Evolutionary conservation across 2,329 filamentous ascomycete genomes (phyloP).

Genomic region (Cryphonectria parasitica): DNA sequence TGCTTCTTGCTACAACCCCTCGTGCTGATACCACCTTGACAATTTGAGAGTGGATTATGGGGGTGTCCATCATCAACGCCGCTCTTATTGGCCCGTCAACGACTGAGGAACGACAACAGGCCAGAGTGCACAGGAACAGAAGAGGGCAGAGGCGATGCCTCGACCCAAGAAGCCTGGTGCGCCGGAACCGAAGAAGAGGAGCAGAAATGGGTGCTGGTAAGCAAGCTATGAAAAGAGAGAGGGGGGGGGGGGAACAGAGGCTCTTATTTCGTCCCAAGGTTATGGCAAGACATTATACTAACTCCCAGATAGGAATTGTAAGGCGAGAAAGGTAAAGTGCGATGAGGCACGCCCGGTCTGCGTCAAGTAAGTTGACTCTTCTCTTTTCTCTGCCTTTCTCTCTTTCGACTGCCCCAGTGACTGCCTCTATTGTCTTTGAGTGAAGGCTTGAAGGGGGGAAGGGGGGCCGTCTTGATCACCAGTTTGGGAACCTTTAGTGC

Average conservation of each 20-base stretch:
- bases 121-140: constrained; percentile 18
- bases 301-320: constrained; percentile 67
- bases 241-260: neutral
- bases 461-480: neutral
- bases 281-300: constrained; percentile 9
- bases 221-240: constrained; percentile 28
- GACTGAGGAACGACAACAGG: constrained; percentile 15
- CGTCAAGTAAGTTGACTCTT: constrained; percentile 53
- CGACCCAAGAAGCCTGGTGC: constrained; percentile 67
- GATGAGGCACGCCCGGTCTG: constrained; percentile 77
- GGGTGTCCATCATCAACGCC: constrained; percentile 25
- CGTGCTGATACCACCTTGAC: neutral
- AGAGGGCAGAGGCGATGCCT: constrained; percentile 54
- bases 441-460: neutral
- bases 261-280: neutral
- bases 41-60: constrained; percentile 25
- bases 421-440: constrained; percentile 2
- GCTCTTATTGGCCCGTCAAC: constrained; percentile 28
- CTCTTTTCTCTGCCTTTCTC: constrained; percentile 24
- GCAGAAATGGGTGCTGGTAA: constrained; percentile 71
- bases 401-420: neutral
- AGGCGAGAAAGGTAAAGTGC: constrained; percentile 74
- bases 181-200: constrained; percentile 67
- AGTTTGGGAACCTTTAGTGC: neutral
- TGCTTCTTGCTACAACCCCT: neutral